Conservation (phyloP, 2,329 filamentous ascomycete genomes). For the Talaromyces funiculosus region DNA sequence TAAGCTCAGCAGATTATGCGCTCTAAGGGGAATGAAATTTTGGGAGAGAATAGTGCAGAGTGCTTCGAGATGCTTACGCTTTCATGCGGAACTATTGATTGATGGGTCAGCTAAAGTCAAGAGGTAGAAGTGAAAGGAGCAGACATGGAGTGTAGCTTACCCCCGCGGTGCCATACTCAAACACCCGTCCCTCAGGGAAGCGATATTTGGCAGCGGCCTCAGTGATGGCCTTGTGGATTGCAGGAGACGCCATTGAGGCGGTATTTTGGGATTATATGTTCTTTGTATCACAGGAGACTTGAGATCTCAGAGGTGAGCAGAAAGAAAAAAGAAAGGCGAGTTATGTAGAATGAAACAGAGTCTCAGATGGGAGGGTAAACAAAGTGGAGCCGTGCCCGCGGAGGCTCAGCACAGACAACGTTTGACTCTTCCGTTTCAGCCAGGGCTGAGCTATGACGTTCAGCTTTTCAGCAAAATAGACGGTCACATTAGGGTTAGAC, state of each 20-base stretch:
- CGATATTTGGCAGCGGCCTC: constrained; percentile 45
- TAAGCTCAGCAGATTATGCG: background rate
- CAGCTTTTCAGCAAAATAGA: background rate
- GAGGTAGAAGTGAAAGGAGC: background rate
- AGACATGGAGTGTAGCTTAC: constrained; percentile 37
- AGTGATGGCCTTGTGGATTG: constrained; percentile 41
- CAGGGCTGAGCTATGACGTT: background rate
- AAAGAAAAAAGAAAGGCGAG: background rate
- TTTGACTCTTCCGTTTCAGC: background rate
- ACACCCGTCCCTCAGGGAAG: constrained; percentile 47
- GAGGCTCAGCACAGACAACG: constrained; percentile 1
- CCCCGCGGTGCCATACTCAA: constrained; percentile 57
- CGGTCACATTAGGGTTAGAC: background rate
- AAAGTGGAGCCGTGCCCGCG: background rate
- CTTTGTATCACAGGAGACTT: background rate
- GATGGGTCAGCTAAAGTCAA: constrained; percentile 16
- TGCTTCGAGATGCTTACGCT: constrained; percentile 47
- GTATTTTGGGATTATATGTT: constrained; percentile 2
- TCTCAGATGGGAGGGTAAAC: constrained; percentile 6
- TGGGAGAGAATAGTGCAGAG: background rate
- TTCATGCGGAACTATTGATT: constrained; percentile 59
- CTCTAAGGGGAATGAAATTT: constrained; percentile 22
- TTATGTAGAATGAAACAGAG: constrained; percentile 2
- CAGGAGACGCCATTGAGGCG: constrained; percentile 39
- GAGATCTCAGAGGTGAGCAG: background rate